These are phyloP conservation scores for Endocarpon pusillum DNA, from an alignment of 495 filamentous ascomycete genomes.

Conservation along the genomic window DNA sequence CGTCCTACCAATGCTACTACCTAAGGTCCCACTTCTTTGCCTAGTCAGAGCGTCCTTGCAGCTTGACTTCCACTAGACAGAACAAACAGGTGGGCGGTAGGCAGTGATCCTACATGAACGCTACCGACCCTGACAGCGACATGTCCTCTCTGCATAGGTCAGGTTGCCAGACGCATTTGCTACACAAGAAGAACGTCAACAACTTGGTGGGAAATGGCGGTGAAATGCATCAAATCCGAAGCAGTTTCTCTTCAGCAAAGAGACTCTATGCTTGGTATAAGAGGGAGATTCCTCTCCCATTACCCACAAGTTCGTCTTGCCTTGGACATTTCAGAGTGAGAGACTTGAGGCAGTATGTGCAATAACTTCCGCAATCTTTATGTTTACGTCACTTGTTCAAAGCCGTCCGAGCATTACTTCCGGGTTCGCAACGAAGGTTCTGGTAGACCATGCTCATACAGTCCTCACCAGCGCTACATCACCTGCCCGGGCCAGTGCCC, in stretches of 20 bases:
- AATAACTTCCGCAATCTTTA: constrained; percentile 63
- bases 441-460: constrained; percentile 41
- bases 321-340: too few species aligned
- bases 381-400: constrained; percentile 52
- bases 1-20: too few species aligned
- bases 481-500: too few species aligned
- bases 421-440: constrained; percentile 46
- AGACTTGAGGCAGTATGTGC: constrained; percentile 61
- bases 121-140: too few species aligned
- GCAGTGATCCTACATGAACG: too few species aligned
- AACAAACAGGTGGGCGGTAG: too few species aligned
- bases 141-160: too few species aligned
- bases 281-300: not conserved
- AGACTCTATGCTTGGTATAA: not conserved
- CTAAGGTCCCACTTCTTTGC: too few species aligned
- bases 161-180: not conserved
- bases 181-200: not conserved
- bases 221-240: too few species aligned
- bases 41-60: too few species aligned
- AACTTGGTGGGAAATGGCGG: not conserved
- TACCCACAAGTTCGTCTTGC: too few species aligned
- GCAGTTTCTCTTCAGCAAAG: not conserved
- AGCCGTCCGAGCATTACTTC: constrained; percentile 52
- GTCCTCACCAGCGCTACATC: constrained; percentile 63
- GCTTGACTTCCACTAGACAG: too few species aligned